Percentiles rank a stretch among this genome's conserved stretches.
phyloP scores from a whole-genome alignment of 176 grass and related monocot genomes.

The Puccinellia tenuiflora region DNA sequence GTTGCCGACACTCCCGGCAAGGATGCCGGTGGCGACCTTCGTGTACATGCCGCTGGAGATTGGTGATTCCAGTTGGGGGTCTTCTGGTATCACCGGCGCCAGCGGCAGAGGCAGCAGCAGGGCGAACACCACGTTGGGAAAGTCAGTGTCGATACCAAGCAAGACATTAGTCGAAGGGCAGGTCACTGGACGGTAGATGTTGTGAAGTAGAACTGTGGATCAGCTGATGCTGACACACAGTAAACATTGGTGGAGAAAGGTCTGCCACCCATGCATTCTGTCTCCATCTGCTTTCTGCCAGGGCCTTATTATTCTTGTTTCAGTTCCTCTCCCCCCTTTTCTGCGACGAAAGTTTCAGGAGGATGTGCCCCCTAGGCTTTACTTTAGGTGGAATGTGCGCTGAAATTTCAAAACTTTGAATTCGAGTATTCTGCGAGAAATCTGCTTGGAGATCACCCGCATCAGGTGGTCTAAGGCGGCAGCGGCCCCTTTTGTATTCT shows the following conservation, averaged over 20 bases:
- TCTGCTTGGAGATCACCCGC: neutral
- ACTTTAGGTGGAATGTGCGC: neutral
- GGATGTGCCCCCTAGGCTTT: neutral
- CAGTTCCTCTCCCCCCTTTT: neutral
- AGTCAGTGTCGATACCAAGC: neutral
- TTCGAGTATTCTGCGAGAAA: neutral
- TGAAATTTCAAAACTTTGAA: neutral
- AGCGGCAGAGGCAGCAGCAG: neutral
- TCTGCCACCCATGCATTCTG: neutral
- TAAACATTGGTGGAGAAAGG: neutral
- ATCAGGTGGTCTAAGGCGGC: neutral
- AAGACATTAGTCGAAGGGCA: neutral
- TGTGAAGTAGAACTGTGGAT: neutral
- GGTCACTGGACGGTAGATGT: neutral
- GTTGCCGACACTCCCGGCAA: constrained; percentile 13
- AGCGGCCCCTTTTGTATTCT: neutral
- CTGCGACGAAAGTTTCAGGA: neutral
- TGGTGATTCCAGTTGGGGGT: neutral
- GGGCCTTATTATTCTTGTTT: neutral
- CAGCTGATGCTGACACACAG: neutral
- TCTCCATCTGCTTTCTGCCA: neutral
- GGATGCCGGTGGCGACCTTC: constrained; percentile 30
- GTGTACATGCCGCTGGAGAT: neutral
- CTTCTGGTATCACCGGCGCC: neutral
- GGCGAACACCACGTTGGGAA: neutral